phyloP scores from a whole-genome alignment of 2,329 filamentous ascomycete species.

The Nectriaceae sp. region DNA sequence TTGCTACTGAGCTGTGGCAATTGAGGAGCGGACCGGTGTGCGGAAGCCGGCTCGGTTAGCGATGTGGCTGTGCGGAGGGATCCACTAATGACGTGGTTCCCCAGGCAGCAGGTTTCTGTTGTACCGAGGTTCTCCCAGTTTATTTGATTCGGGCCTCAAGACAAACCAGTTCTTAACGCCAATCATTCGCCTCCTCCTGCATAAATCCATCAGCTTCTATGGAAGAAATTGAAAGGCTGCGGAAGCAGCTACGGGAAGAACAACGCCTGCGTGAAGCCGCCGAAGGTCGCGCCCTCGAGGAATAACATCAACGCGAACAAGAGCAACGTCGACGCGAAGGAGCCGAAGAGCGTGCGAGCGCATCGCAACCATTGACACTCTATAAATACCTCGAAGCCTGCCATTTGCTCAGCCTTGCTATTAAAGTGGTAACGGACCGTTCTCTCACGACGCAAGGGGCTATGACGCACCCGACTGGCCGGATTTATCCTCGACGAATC shows the following conservation, averaged over 20 bases:
- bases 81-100: no score
- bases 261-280: slow-evolving; percentile 5
- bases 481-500: slow-evolving; percentile 37
- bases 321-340: slow-evolving; percentile 28
- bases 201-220: slow-evolving; percentile 1
- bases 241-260: not conserved
- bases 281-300: no score
- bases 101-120: no score
- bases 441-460: slow-evolving; percentile 36
- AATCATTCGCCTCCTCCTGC: not conserved
- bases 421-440: slow-evolving; percentile 33
- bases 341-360: slow-evolving; percentile 26
- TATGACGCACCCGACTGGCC: slow-evolving; percentile 34
- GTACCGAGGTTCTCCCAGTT: no score
- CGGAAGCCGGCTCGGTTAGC: no score
- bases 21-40: no score
- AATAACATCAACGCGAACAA: slow-evolving; percentile 22
- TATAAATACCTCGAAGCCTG: slow-evolving; percentile 34
- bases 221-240: slow-evolving; percentile 6
- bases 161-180: not conserved
- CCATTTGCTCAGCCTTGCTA: slow-evolving; percentile 32
- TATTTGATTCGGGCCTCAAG: no score
- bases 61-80: no score
- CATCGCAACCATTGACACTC: slow-evolving; percentile 25
- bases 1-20: no score